Evolutionary conservation across 306 rosid genomes (phyloP).

Genomic region (Senna tora): DNA sequence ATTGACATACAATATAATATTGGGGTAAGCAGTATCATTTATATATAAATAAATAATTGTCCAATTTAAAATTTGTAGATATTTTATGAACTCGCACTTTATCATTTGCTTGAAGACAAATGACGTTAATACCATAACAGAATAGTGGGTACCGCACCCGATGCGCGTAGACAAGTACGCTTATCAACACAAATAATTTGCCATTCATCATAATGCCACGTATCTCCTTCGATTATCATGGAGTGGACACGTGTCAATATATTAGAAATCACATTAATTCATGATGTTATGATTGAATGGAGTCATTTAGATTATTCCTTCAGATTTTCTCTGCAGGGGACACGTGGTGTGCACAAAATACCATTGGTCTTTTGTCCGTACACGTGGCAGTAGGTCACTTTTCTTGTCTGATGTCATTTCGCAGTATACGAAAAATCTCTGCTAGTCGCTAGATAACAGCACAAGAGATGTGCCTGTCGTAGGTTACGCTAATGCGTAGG

Average conservation of each 20-base stretch:
- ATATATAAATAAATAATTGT: background rate
- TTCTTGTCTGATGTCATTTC: background rate
- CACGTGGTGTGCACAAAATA: background rate
- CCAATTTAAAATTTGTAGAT: background rate
- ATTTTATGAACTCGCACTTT: background rate
- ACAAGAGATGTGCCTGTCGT: background rate
- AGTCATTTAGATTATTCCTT: background rate
- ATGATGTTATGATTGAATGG: background rate
- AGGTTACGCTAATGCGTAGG: conserved; percentile 8
- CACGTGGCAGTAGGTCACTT: background rate
- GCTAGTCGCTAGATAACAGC: background rate
- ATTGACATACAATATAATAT: too few species aligned
- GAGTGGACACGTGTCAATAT: background rate
- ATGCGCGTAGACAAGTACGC: background rate
- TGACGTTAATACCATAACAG: background rate
- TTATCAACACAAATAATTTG: background rate
- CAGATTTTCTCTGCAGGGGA: background rate
- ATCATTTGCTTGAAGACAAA: background rate
- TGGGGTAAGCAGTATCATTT: too few species aligned
- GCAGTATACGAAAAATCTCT: background rate
- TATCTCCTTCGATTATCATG: background rate
- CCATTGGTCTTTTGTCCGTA: background rate
- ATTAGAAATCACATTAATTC: background rate
- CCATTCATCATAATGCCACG: background rate
- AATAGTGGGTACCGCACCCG: background rate